Conservation (phyloP, 2,329 filamentous ascomycete genomes). For the Cryphonectria carpinicola region DNA sequence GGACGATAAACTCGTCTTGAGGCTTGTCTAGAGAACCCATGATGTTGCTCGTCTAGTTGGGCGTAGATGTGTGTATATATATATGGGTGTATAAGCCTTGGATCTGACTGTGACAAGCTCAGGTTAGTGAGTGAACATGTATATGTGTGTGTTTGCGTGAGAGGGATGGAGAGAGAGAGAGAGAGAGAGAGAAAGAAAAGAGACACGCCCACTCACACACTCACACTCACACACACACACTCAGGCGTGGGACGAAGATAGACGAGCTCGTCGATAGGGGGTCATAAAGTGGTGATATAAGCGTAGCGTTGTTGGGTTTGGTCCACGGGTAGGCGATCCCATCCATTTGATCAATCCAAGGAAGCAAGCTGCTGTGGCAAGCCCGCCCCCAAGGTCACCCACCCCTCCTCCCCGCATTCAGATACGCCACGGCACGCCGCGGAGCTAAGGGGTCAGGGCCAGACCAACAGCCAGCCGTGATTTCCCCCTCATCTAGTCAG, state of each 20-base stretch:
- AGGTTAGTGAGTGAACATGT: background rate
- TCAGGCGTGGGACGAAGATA: background rate
- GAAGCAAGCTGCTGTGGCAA: background rate
- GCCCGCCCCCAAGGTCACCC: too few species aligned
- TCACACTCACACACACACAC: background rate
- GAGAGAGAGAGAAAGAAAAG: background rate
- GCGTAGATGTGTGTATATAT: background rate
- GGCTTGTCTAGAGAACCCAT: conserved; percentile 37
- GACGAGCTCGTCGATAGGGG: conserved; percentile 1
- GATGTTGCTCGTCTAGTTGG: background rate
- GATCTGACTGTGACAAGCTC: background rate
- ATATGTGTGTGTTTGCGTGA: background rate
- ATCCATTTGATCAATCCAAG: background rate
- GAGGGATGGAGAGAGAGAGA: background rate
- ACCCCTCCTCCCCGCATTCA: background rate
- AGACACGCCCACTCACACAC: background rate
- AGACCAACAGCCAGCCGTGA: background rate
- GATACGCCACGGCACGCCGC: conserved; percentile 2
- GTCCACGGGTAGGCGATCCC: background rate
- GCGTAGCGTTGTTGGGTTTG: background rate
- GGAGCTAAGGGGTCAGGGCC: background rate
- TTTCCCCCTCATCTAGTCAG: conserved; percentile 8
- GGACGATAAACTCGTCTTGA: conserved; percentile 57
- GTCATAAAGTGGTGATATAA: background rate
- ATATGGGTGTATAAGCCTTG: background rate